Evolutionary conservation across 1,139 yeast species (phyloP).

Genomic region (Tardiomyces depauwii): DNA sequence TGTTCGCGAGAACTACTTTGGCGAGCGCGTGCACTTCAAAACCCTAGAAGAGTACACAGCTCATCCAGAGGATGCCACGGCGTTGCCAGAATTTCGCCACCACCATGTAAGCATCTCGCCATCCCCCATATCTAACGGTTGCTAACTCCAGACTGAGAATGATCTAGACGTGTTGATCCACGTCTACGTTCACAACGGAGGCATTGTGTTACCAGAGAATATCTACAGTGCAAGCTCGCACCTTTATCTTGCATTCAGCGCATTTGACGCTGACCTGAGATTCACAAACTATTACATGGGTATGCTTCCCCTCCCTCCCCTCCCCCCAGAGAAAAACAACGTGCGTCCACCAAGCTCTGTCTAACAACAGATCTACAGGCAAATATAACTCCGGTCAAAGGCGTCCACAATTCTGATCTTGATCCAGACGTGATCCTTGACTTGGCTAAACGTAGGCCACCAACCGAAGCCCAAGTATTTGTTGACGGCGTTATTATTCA

Average conservation of each 20-base stretch:
- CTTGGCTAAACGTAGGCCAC: slow-evolving; percentile 8
- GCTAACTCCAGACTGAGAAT: slow-evolving; percentile 32
- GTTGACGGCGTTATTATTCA: slow-evolving; percentile 61
- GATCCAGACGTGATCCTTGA: slow-evolving; percentile 17
- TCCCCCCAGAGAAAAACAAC: no score
- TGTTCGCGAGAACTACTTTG: slow-evolving; percentile 83
- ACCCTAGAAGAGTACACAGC: slow-evolving; percentile 72
- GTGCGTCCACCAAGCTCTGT: no score
- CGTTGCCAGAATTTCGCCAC: neutral
- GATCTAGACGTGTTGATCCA: slow-evolving; percentile 69
- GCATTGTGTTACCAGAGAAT: slow-evolving; percentile 59
- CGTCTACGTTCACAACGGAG: slow-evolving; percentile 59
- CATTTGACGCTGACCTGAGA: slow-evolving; percentile 64
- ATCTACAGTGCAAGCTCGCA: slow-evolving; percentile 57
- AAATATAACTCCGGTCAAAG: slow-evolving; percentile 27
- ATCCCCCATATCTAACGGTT: neutral
- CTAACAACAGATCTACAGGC: slow-evolving; percentile 20
- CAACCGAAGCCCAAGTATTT: slow-evolving; percentile 31
- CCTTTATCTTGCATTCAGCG: slow-evolving; percentile 51
- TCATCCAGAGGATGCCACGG: slow-evolving; percentile 5
- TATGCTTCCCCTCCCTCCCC: no score
- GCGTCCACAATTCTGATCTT: slow-evolving; percentile 12
- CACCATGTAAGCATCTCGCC: neutral
- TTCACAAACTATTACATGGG: slow-evolving; percentile 85
- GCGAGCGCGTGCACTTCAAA: slow-evolving; percentile 69